Evolutionary conservation across 305 asterid genomes (phyloP), one percentile per base, ranked within the genome.

Genomic region (Fraxinus nigra): DNA sequence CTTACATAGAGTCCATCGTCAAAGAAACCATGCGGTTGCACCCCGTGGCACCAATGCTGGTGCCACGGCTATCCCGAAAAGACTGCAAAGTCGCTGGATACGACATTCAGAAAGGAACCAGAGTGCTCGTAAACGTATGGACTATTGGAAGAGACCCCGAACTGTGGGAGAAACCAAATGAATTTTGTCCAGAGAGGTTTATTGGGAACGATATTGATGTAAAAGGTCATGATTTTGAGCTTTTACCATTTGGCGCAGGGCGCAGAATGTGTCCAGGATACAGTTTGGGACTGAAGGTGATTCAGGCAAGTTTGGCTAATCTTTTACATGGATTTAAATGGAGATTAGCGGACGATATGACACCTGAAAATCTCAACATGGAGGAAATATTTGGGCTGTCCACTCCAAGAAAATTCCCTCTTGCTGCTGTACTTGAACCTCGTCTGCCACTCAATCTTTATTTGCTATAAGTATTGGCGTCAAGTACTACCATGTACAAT

Each of bases 21-120:
- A 88, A 88, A 75, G 91, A 88, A 75, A 86, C 90, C 20, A 88
- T 85, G 90, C 76, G 91, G 9, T 3, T 88, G 35, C 91, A 88
- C 80, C 91, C 90, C 0, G 89, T 83, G 81, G 89, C 89, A 38
- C 90, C 91, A 0, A 79, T 86, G 87, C 30, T 88, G 10, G 88
- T 82, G 2, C 90, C 91, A 13, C 80, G 90, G 32, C 14, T 18
- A n/a, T 72, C 85, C 2, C 85, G 81, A 2, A 85, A 86, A 72
- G 90, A 88, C 67, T 85, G 88, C 73, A 81, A 85, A 13, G 86
- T 86, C 0, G 81, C 48, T 1, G 90, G 89, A 11, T 88, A 88
- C n/a, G 91, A 88, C 46, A 28, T 86, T 72, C 72, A 1, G 13
- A 79, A 83, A 65, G 91, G 89, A 11, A 86, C 86, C 33, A 48